Evolutionary conservation across 129 eudicot genomes (phyloP).

Genomic region (Pulicaria dysenterica): DNA sequence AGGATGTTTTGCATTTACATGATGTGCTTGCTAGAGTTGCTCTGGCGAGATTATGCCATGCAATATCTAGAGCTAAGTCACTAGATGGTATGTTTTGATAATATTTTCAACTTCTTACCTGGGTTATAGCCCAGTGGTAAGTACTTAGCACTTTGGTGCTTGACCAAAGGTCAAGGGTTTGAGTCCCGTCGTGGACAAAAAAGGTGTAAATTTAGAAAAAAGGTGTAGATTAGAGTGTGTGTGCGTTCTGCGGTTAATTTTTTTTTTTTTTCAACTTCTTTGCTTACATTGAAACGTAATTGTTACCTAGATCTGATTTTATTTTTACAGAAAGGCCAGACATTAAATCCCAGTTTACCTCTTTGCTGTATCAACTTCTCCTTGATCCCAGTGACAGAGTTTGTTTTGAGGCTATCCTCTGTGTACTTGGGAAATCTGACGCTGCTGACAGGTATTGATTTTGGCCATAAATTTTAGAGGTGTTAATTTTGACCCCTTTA

Average conservation of each 20-base stretch:
- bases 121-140: too few species aligned
- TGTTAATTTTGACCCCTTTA: background rate
- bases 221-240: too few species aligned
- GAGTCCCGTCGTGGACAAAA: too few species aligned
- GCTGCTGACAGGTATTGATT: conserved; percentile 70
- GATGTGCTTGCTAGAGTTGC: conserved; percentile 99
- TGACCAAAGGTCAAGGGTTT: too few species aligned
- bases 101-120: conserved; percentile 11
- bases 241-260: too few species aligned
- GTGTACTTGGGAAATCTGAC: conserved; percentile 89
- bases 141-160: too few species aligned
- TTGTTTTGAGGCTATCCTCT: conserved; percentile 95
- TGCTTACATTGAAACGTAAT: conserved; percentile 21
- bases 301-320: background rate
- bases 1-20: conserved; percentile 89
- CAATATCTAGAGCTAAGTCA: conserved; percentile 87
- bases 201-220: too few species aligned
- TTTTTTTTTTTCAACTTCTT: conserved; percentile 4
- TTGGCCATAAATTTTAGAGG: background rate
- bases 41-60: conserved; percentile 87
- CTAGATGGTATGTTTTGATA: conserved; percentile 68
- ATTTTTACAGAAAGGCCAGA: conserved; percentile 79
- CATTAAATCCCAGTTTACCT: conserved; percentile 73
- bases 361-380: conserved; percentile 94
- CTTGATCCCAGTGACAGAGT: conserved; percentile 99